phyloP scores from a whole-genome alignment of 257 asterid species.

The Fraxinus quadrangulata region DNA sequence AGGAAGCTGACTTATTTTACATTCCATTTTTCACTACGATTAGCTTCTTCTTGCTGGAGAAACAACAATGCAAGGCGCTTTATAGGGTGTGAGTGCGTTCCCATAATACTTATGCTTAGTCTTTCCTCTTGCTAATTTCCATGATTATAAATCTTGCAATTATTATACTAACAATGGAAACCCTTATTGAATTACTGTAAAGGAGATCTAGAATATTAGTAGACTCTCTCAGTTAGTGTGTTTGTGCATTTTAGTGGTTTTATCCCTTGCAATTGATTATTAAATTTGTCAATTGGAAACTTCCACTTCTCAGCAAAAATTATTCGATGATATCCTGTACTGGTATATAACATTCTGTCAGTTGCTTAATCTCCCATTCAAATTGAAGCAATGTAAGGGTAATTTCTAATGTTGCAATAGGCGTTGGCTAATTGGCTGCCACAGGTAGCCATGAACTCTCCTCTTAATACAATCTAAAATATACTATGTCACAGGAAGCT shows the following conservation, averaged over 20 bases:
- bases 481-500: conserved; percentile 7
- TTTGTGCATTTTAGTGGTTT: conserved; percentile 5
- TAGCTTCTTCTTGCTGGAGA: conserved; percentile 88
- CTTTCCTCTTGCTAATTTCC: conserved; percentile 11
- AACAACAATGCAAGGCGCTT: not conserved
- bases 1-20: conserved; percentile 94
- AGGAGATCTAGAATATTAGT: not conserved
- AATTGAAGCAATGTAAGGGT: conserved; percentile 13
- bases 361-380: conserved; percentile 11
- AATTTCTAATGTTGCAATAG: not conserved
- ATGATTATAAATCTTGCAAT: not conserved
- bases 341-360: conserved; percentile 1
- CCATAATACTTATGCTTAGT: conserved; percentile 1
- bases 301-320: not conserved
- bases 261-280: not conserved
- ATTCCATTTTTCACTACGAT: conserved; percentile 91
- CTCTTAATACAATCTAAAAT: not conserved
- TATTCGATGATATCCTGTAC: not conserved
- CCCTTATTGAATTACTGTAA: not conserved
- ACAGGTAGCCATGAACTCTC: conserved; percentile 8
- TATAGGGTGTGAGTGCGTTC: conserved; percentile 1
- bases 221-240: conserved; percentile 3
- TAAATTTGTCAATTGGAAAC: conserved; percentile 18
- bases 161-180: not conserved
- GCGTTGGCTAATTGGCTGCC: not conserved